phyloP scores from a whole-genome alignment of 768 basidiomycete genomes.

The Suillus bovinus region DNA sequence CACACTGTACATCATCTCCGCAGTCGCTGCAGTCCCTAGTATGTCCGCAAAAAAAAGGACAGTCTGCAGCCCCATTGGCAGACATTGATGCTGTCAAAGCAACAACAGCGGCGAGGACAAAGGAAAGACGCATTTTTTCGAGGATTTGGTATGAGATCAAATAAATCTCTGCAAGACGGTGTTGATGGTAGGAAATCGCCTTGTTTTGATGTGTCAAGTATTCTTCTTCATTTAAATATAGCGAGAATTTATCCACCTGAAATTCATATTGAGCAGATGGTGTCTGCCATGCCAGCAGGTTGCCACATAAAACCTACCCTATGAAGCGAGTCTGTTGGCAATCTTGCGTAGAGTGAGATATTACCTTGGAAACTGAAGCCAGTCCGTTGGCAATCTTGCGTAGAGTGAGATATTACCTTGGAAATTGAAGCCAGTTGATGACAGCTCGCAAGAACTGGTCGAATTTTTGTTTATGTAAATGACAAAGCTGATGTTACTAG shows the following conservation, averaged over 20 bases:
- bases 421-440: too few species aligned
- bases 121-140: background rate
- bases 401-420: background rate
- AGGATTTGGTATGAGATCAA: background rate
- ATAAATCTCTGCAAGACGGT: background rate
- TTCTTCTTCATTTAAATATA: background rate
- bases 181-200: background rate
- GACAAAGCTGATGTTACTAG: too few species aligned
- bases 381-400: background rate
- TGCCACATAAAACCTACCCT: background rate
- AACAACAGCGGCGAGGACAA: background rate
- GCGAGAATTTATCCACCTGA: background rate
- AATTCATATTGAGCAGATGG: background rate
- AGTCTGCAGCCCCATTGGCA: background rate
- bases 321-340: background rate
- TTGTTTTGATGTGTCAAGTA: background rate
- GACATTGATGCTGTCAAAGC: background rate
- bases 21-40: background rate
- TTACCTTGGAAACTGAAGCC: too few species aligned
- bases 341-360: background rate
- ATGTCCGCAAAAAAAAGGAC: background rate
- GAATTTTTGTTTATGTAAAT: too few species aligned
- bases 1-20: background rate
- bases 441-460: too few species aligned
- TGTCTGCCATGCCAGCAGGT: background rate